Base-by-base conservation (phyloP, 2,329 filamentous ascomycete species). In the Phyllachora maydis region DNA sequence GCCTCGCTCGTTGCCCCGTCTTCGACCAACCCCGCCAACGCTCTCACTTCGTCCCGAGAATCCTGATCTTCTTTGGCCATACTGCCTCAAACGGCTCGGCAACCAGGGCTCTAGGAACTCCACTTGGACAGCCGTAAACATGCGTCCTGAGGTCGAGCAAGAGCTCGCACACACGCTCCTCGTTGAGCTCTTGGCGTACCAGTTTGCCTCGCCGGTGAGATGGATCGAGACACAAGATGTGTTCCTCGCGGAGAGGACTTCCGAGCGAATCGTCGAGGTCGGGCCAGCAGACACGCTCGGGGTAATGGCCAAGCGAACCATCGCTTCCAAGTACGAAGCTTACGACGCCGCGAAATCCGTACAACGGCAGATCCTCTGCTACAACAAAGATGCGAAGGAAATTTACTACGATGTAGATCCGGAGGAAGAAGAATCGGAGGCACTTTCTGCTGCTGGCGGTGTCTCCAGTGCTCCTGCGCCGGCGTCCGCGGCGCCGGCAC, bases 141-240 rank as follows among this genome's bases (percentile, higher is more conserved):
- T 95, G 85, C 79, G 79, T 62, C 88, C 88, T 51, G 88, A 98
- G 68, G 65, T 95, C 52, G 85, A 98, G 71, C 88, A 98, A 57
- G 88, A 98, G 63, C 78, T 98, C 52, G 77, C 88, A 45, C 85
- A 98, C 55, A 95, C 85, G 37, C 69, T 98, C 54, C 77, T 98
- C 47, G 79, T 98, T 36, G 88, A 98, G 71, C 78, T 98, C 34
- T 71, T 98, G 38, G 88, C 88, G 59, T 98, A 95, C 55, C 88
- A 98, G 50, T 98, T 98, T 52, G 88, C 88, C 41, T 95, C 85
- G 26, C 88, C 88, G 23, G 88, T 98, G 40, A 74, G 88, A 71
- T 98, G 88, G 88, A 98, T 98, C 52, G 88, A 98, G 57, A 98
- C 88, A 26, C 88, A 98, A 56, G 88, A 98, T 85, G 88, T 98